Evolutionary conservation across 1,139 yeast species (phyloP).

Genomic region (Yamadazyma atmosphaerica): DNA sequence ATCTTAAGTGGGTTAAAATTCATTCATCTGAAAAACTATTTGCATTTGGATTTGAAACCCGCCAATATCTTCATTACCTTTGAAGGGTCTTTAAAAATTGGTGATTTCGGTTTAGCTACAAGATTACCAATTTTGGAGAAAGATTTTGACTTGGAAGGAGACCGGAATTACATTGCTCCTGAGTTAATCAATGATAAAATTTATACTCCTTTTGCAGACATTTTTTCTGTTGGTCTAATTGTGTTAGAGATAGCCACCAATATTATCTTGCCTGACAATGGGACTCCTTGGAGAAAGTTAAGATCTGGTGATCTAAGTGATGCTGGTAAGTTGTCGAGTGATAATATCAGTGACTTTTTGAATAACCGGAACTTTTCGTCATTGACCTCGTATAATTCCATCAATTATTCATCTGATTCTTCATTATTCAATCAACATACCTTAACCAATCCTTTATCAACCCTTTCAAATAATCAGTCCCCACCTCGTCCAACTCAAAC

Average conservation of each 20-base stretch:
- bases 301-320: conserved; percentile 95
- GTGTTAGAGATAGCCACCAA: conserved; percentile 96
- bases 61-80: conserved; percentile 92
- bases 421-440: conserved; percentile 9
- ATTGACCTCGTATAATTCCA: conserved; percentile 32
- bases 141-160: conserved; percentile 91
- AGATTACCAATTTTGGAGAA: conserved; percentile 54
- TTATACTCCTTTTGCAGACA: conserved; percentile 91
- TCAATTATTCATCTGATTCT: conserved; percentile 14
- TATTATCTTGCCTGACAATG: conserved; percentile 92
- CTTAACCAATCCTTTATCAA: conserved; percentile 7
- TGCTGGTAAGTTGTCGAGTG: conserved; percentile 81
- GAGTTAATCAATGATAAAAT: conserved; percentile 81
- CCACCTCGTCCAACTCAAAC: conserved; percentile 4
- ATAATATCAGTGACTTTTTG: conserved; percentile 47
- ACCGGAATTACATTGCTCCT: conserved; percentile 96
- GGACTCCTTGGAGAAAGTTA: conserved; percentile 94
- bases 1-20: conserved; percentile 74
- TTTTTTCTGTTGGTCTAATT: conserved; percentile 87
- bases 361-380: conserved; percentile 41
- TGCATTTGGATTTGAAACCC: conserved; percentile 90
- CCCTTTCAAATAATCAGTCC: not conserved
- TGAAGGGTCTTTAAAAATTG: conserved; percentile 87
- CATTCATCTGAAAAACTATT: conserved; percentile 73
- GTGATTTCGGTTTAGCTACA: conserved; percentile 70